A percentile compares a stretch with the other conserved stretches of the same genome.
Conservation (phyloP, 345 rosid genomes). For the Pistacia vera region DNA sequence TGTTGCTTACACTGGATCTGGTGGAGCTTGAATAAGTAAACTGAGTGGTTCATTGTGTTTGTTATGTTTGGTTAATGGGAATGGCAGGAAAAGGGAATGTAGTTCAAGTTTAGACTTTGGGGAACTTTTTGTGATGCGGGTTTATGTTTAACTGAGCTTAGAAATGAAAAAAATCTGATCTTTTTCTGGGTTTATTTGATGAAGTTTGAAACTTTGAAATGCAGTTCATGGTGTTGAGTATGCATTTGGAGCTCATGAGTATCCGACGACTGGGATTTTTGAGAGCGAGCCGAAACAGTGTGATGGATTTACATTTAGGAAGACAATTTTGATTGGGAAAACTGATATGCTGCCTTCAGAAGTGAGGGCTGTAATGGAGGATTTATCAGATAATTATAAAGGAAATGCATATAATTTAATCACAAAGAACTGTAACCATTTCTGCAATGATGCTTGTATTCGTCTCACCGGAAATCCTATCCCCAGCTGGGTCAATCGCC, state of each 20-base stretch:
- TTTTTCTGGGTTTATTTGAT: background rate
- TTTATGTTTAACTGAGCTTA: background rate
- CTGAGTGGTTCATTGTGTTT: background rate
- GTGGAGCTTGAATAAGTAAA: background rate
- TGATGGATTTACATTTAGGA: conserved; percentile 87
- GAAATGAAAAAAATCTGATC: background rate
- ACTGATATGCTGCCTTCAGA: conserved; percentile 67
- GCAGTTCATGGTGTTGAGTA: conserved; percentile 94
- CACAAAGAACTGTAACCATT: conserved; percentile 96
- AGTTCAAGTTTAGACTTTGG: conserved; percentile 5
- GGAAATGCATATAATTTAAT: conserved; percentile 93
- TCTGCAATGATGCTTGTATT: conserved; percentile 86
- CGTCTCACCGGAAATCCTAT: conserved; percentile 80
- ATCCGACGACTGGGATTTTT: conserved; percentile 88
- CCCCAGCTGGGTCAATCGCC: conserved; percentile 96
- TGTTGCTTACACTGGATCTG: conserved; percentile 14
- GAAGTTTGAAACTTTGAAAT: background rate
- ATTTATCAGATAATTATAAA: conserved; percentile 63
- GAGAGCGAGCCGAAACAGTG: conserved; percentile 93
- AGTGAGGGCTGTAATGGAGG: conserved; percentile 81
- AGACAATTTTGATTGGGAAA: conserved; percentile 82
- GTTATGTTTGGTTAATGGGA: conserved; percentile 23
- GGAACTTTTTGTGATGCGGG: background rate
- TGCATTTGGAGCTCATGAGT: conserved; percentile 97
- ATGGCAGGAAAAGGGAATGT: conserved; percentile 10